Evolutionary conservation across 208 protist species (phyloP).

Genomic region (Acanthamoeba culbertsoni): DNA sequence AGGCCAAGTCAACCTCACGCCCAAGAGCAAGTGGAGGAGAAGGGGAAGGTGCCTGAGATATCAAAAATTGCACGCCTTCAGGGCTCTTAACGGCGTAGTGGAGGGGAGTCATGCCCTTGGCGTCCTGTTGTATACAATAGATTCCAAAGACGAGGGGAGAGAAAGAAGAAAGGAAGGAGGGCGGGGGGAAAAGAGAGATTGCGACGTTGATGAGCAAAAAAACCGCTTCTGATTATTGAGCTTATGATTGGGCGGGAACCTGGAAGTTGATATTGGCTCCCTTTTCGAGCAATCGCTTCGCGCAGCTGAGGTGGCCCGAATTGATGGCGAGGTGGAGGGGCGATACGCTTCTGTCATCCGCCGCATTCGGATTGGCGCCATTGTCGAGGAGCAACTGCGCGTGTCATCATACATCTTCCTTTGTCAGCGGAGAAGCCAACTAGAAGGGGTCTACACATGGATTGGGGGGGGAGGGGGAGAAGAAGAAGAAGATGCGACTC

Average conservation of each 20-base stretch:
- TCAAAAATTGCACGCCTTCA: conserved; percentile 21
- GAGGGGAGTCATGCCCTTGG: conserved; percentile 11
- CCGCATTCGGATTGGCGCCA: conserved; percentile 1
- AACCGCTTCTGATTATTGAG: neutral
- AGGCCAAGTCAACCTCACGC: neutral
- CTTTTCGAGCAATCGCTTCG: conserved; percentile 3
- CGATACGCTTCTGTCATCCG: neutral
- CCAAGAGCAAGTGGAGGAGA: neutral
- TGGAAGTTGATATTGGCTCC: conserved; percentile 28
- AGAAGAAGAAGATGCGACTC: neutral
- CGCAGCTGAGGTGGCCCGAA: neutral
- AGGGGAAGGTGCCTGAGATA: neutral
- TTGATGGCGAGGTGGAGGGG: conserved; percentile 44
- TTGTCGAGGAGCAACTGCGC: neutral
- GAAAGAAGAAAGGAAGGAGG: neutral
- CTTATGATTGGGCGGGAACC: neutral
- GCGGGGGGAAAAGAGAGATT: too few species aligned
- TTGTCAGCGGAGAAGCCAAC: neutral
- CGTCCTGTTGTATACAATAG: neutral
- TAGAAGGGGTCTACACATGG: neutral
- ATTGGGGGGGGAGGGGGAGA: too few species aligned
- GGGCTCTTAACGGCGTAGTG: conserved; percentile 55
- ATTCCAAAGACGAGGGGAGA: neutral
- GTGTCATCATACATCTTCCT: neutral
- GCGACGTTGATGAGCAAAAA: too few species aligned